phyloP scores from a whole-genome alignment of 2,329 filamentous ascomycete genomes.

The Aspergillus persii region DNA sequence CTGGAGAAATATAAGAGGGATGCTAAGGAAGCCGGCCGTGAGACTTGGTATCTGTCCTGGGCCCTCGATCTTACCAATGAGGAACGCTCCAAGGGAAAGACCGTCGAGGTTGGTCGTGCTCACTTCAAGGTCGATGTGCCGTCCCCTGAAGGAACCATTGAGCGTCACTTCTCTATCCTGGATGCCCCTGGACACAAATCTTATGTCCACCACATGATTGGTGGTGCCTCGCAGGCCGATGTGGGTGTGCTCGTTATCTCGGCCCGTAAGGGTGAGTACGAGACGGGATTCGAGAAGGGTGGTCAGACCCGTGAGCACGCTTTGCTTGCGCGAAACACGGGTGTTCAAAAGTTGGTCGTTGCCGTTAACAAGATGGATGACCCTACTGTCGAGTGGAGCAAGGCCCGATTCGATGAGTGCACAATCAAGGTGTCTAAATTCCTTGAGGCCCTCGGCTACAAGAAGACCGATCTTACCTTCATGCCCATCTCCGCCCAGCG shows the following conservation, averaged over 20 bases:
- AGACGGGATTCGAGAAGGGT: conserved; percentile 95
- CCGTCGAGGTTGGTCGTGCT: conserved; percentile 91
- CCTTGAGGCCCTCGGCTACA: conserved; percentile 90
- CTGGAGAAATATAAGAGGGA: conserved; percentile 98
- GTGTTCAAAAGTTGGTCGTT: conserved; percentile 93
- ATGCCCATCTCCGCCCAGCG: conserved; percentile 95
- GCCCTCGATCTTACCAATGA: conserved; percentile 96
- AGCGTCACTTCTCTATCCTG: conserved; percentile 91
- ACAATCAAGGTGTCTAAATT: conserved; percentile 83
- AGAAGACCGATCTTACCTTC: conserved; percentile 90
- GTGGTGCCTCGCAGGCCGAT: conserved; percentile 87
- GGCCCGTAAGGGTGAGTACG: conserved; percentile 96
- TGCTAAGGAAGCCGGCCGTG: conserved; percentile 91
- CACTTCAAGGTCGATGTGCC: conserved; percentile 76
- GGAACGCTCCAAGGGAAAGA: conserved; percentile 94
- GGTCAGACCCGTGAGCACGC: conserved; percentile 97
- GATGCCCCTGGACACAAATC: conserved; percentile 98
- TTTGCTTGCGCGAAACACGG: conserved; percentile 95
- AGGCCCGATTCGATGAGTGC: conserved; percentile 90
- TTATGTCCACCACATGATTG: conserved; percentile 98
- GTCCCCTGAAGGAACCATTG: conserved; percentile 56
- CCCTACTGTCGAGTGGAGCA: conserved; percentile 90
- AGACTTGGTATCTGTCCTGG: conserved; percentile 99
- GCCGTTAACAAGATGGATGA: conserved; percentile 99
- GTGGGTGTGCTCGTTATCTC: conserved; percentile 95